phyloP scores from a whole-genome alignment of 2,329 filamentous ascomycete genomes.

The Exophiala lecanii-corni region DNA sequence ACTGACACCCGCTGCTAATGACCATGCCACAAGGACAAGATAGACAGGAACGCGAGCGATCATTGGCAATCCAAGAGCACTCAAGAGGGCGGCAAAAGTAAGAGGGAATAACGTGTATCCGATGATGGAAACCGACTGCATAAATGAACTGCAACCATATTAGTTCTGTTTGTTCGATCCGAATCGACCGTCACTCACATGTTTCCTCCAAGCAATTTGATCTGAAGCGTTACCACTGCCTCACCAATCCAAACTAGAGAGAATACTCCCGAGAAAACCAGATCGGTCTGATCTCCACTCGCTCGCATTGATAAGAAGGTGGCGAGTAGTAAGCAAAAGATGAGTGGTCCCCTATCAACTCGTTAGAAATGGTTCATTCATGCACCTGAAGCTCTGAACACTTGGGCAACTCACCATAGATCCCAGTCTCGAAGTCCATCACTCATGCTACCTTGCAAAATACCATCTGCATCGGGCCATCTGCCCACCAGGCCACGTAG shows the following conservation, averaged over 20 bases:
- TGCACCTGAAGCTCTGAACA: not conserved
- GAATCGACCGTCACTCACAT: conserved; percentile 62
- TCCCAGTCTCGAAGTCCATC: conserved; percentile 94
- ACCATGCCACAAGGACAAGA: conserved; percentile 82
- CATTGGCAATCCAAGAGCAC: conserved; percentile 71
- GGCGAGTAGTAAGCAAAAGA: conserved; percentile 87
- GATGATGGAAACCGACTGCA: conserved; percentile 96
- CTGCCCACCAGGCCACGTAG: conserved; percentile 55
- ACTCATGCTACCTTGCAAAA: conserved; percentile 70
- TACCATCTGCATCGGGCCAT: conserved; percentile 64
- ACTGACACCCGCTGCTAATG: conserved; percentile 88
- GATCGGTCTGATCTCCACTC: conserved; percentile 71
- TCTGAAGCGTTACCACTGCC: conserved; percentile 94
- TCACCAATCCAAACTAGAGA: conserved; percentile 96
- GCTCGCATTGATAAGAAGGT: conserved; percentile 82
- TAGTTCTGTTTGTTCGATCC: conserved; percentile 7
- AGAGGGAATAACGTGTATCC: conserved; percentile 97
- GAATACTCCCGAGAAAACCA: conserved; percentile 94
- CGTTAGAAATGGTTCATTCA: conserved; percentile 8
- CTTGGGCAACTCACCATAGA: conserved; percentile 59
- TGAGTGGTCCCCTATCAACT: conserved; percentile 68
- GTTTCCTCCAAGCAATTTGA: conserved; percentile 91
- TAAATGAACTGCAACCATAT: conserved; percentile 70
- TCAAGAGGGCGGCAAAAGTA: conserved; percentile 86
- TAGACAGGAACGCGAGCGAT: conserved; percentile 89